Percentiles rank a stretch among this genome's conserved stretches.
Evolutionary conservation across 768 basidiomycete genomes (phyloP).

Genomic region (Pleurotus tuber-regium): DNA sequence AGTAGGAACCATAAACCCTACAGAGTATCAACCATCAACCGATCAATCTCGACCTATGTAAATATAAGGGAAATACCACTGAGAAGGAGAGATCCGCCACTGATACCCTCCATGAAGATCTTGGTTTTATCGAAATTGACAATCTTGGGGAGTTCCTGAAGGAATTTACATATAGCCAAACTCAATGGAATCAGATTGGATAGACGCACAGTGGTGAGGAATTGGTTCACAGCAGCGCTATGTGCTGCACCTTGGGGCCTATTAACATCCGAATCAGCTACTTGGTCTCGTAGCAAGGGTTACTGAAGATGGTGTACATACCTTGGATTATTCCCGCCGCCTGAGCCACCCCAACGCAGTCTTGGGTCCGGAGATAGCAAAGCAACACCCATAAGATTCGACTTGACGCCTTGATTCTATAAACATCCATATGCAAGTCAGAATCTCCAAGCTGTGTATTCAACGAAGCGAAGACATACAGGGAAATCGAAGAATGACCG

Average conservation of each 20-base stretch:
- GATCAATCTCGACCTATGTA: no score
- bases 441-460: not conserved
- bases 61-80: constrained; percentile 16
- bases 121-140: constrained; percentile 24
- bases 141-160: constrained; percentile 19
- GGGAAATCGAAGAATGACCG: constrained; percentile 20
- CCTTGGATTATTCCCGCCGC: constrained; percentile 10
- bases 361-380: constrained; percentile 16
- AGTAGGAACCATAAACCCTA: constrained; percentile 24
- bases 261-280: not conserved
- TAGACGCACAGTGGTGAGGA: constrained; percentile 18
- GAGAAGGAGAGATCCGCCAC: constrained; percentile 24
- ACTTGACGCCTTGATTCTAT: constrained; percentile 20
- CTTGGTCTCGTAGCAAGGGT: not conserved
- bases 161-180: not conserved
- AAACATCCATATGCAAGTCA: not conserved
- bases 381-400: constrained; percentile 19
- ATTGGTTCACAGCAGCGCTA: constrained; percentile 26
- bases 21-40: not conserved
- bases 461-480: constrained; percentile 7
- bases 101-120: constrained; percentile 27
- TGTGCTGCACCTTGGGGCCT: constrained; percentile 26
- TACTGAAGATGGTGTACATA: not conserved
- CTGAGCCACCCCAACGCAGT: constrained; percentile 19
- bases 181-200: not conserved